Evolutionary conservation across 441 rosid species (phyloP).

Genomic region (Adansonia grandidieri): DNA sequence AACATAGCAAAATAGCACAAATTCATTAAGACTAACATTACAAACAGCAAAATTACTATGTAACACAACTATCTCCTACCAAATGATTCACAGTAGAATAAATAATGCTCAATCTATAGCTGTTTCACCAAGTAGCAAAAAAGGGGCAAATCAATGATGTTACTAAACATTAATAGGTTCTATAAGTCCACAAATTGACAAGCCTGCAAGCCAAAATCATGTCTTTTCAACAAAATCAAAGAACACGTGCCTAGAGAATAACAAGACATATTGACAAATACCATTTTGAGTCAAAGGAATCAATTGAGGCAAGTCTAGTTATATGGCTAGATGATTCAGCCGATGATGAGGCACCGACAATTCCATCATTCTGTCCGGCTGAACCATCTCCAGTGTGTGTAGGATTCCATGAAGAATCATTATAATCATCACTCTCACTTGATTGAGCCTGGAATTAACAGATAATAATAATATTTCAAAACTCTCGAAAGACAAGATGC

Average conservation of each 20-base stretch:
- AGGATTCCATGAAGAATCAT: conserved; percentile 78
- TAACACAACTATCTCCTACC: neutral
- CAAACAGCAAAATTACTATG: neutral
- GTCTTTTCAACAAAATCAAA: conserved; percentile 8
- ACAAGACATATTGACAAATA: conserved; percentile 39
- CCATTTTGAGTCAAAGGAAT: conserved; percentile 98
- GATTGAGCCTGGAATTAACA: conserved; percentile 54
- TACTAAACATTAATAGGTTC: neutral
- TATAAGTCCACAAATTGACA: neutral
- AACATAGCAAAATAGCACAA: too few species aligned
- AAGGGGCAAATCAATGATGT: neutral
- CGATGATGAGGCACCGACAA: conserved; percentile 44
- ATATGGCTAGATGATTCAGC: conserved; percentile 66
- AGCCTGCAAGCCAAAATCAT: conserved; percentile 8
- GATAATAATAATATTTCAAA: conserved; percentile 13
- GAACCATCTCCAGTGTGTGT: conserved; percentile 66
- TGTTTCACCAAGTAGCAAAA: neutral
- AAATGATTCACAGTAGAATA: neutral
- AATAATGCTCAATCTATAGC: neutral
- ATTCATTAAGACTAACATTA: neutral
- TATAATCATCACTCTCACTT: conserved; percentile 57
- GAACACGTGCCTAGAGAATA: conserved; percentile 13
- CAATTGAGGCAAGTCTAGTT: conserved; percentile 90
- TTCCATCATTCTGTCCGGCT: conserved; percentile 57
- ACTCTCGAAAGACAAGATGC: conserved; percentile 1